A percentile compares a stretch with the other conserved stretches of the same genome.
These are phyloP conservation scores for Aspergillus fischeri DNA, from an alignment of 2,329 filamentous ascomycete genomes.

Conservation along the genomic window DNA sequence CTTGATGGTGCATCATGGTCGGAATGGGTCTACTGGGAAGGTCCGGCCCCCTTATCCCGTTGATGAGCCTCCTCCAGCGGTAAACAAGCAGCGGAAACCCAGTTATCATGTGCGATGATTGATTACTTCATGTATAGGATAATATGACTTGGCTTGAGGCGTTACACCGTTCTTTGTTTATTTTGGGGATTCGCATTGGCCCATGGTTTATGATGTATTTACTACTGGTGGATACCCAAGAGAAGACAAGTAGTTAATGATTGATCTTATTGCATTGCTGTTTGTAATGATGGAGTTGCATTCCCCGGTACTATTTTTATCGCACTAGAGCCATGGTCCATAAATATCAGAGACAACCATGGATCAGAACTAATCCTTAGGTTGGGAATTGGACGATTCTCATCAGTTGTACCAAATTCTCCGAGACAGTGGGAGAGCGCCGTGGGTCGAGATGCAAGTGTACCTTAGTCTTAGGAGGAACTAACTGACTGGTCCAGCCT, in stretches of 20 bases:
- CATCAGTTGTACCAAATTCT: background rate
- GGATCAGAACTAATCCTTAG: background rate
- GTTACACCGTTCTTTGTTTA: background rate
- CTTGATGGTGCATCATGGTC: slow-evolving; percentile 22
- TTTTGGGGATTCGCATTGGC: background rate
- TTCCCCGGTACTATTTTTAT: background rate
- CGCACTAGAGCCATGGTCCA: background rate
- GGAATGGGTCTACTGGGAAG: slow-evolving; percentile 17
- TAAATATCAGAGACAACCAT: background rate
- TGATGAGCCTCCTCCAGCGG: slow-evolving; percentile 74
- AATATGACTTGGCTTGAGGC: background rate
- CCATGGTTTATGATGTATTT: background rate
- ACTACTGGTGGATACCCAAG: slow-evolving; percentile 13
- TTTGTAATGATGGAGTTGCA: background rate
- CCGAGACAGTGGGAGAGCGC: background rate
- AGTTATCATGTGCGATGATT: slow-evolving; percentile 57
- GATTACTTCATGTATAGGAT: slow-evolving; percentile 1
- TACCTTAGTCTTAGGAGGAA: background rate
- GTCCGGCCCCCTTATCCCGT: slow-evolving; percentile 68
- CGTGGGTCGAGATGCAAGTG: background rate
- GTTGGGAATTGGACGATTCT: background rate
- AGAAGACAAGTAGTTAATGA: slow-evolving; percentile 5
- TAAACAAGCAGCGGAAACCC: slow-evolving; percentile 84
- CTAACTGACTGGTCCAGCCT: slow-evolving; percentile 15
- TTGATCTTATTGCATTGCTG: background rate